A percentile compares a stretch with the other conserved stretches of the same genome.
Evolutionary conservation across 495 filamentous ascomycete species (phyloP).

Genomic region (Entonaema liquescens): DNA sequence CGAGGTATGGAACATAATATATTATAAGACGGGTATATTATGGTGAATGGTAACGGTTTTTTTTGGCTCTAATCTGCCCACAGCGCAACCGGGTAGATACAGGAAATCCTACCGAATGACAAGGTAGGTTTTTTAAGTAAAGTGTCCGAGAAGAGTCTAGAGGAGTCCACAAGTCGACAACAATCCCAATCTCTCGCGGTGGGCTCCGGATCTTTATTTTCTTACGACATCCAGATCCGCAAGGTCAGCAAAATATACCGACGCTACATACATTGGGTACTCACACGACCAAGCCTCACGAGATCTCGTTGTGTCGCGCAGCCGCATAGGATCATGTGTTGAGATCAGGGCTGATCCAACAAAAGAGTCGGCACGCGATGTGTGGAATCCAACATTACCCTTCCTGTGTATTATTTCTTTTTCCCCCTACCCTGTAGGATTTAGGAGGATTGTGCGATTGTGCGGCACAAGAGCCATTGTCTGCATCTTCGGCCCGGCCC

Average conservation of each 20-base stretch:
- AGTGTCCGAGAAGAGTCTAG: constrained; percentile 14
- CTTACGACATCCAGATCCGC: constrained; percentile 25
- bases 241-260: constrained; percentile 17
- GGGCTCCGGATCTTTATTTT: constrained; percentile 32
- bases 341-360: constrained; percentile 5
- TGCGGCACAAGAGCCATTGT: constrained; percentile 34
- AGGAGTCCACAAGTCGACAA: constrained; percentile 1
- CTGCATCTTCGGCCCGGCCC: constrained; percentile 41
- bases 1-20: constrained; percentile 29
- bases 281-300: constrained; percentile 33
- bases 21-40: constrained; percentile 42
- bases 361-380: constrained; percentile 15
- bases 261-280: not conserved
- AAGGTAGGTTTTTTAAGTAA: constrained; percentile 18
- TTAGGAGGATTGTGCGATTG: constrained; percentile 35
- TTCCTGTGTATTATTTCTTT: constrained; percentile 6
- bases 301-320: constrained; percentile 39
- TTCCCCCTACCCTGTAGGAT: constrained; percentile 14
- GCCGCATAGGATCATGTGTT: constrained; percentile 39
- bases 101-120: constrained; percentile 20
- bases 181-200: constrained; percentile 18
- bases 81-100: constrained; percentile 33
- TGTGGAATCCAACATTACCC: constrained; percentile 13
- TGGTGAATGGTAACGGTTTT: constrained; percentile 30
- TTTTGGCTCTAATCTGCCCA: constrained; percentile 18